A percentile compares a stretch with the other conserved stretches of the same genome.
phyloP scores from a whole-genome alignment of 495 filamentous ascomycete species.

The Aspergillus nidulans region DNA sequence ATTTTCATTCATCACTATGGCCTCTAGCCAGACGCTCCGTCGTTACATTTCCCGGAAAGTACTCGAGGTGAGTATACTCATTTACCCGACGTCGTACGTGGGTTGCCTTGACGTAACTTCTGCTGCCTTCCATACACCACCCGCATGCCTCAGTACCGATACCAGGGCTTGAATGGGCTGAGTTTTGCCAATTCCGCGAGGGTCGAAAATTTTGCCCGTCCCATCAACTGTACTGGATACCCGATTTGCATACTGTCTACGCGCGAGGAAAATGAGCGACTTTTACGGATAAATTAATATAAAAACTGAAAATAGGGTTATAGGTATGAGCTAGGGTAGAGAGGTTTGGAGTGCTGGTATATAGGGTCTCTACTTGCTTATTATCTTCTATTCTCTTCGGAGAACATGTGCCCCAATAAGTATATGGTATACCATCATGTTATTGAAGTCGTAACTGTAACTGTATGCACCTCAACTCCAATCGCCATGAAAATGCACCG shows the following conservation, averaged over 20 bases:
- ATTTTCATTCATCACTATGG: not conserved
- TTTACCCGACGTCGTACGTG: not conserved
- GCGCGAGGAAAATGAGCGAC: constrained; percentile 10
- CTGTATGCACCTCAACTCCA: not conserved
- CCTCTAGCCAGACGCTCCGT: not conserved
- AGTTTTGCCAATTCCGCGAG: not conserved
- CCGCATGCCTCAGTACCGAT: not conserved
- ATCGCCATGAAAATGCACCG: constrained; percentile 7
- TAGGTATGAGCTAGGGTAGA: not conserved
- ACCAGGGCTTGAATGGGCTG: not conserved
- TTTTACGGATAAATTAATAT: not conserved
- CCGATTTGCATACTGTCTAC: constrained; percentile 27
- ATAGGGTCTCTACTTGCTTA: constrained; percentile 1
- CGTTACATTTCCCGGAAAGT: not conserved
- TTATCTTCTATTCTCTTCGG: not conserved
- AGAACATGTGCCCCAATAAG: not conserved
- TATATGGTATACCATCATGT: not conserved
- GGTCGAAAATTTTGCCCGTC: constrained; percentile 5
- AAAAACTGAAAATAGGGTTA: constrained; percentile 4
- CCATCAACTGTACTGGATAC: constrained; percentile 34
- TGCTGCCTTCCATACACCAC: not conserved
- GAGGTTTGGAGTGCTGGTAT: not conserved
- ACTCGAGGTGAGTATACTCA: not conserved
- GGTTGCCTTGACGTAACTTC: constrained; percentile 4
- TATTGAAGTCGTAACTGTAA: not conserved